A percentile compares a stretch with the other conserved stretches of the same genome.
phyloP scores from a whole-genome alignment of 192 early-diverging fungal genomes.

The Jimgerdemannia lactiflua region DNA sequence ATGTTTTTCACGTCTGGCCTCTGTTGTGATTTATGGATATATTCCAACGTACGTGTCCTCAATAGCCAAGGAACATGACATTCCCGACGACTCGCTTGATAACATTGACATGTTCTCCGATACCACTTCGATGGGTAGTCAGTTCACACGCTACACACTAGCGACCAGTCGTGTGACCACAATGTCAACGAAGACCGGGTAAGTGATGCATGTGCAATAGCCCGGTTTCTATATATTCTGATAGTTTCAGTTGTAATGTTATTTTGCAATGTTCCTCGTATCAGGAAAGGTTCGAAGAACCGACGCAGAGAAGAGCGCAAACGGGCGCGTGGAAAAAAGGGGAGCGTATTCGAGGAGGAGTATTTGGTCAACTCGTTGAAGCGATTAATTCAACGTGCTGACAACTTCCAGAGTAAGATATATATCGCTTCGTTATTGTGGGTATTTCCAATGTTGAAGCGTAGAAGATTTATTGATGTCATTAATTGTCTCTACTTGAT shows the following conservation, averaged over 20 bases:
- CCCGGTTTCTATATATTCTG: neutral
- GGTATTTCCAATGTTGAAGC: neutral
- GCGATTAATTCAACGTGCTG: constrained; percentile 55
- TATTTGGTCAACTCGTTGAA: constrained; percentile 76
- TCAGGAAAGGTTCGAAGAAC: constrained; percentile 66
- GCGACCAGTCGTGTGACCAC: constrained; percentile 59
- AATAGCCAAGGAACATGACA: constrained; percentile 13
- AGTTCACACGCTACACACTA: constrained; percentile 75
- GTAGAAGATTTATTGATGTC: neutral
- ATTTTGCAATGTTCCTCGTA: constrained; percentile 2
- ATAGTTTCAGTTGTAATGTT: neutral
- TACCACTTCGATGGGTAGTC: constrained; percentile 90
- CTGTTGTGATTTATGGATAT: neutral
- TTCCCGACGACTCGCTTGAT: constrained; percentile 64
- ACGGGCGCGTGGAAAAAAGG: constrained; percentile 84
- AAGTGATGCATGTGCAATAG: constrained; percentile 6
- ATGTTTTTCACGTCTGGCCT: neutral
- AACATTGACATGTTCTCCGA: constrained; percentile 95
- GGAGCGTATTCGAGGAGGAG: constrained; percentile 87
- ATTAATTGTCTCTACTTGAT: constrained; percentile 8
- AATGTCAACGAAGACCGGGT: constrained; percentile 34
- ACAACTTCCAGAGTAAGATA: constrained; percentile 50
- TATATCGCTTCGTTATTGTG: neutral
- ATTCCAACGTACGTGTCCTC: neutral
- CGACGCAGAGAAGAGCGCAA: constrained; percentile 72